These are phyloP conservation scores for Cordia subcordata DNA, from an alignment of 257 asterid genomes.

Conservation along the genomic window DNA sequence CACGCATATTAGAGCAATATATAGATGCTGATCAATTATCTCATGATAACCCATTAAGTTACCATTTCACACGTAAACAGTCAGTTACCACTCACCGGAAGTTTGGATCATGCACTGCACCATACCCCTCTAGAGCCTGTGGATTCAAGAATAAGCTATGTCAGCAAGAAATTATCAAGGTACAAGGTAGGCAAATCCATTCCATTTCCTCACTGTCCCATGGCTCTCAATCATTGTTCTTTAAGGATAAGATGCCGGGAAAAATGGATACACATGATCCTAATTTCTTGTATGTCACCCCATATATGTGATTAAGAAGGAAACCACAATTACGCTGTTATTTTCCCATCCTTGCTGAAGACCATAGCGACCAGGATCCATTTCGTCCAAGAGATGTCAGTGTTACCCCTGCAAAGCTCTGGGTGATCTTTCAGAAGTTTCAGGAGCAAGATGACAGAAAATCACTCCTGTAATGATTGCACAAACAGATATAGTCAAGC, in stretches of 20 bases:
- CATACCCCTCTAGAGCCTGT: constrained; percentile 99
- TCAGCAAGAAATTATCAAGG: constrained; percentile 92
- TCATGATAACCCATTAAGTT: constrained; percentile 3
- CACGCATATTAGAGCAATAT: too few species aligned
- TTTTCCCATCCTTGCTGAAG: constrained; percentile 99
- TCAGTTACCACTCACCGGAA: constrained; percentile 75
- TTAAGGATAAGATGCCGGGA: constrained; percentile 82
- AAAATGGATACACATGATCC: constrained; percentile 83
- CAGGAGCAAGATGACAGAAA: constrained; percentile 61
- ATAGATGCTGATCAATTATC: too few species aligned
- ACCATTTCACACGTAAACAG: constrained; percentile 28
- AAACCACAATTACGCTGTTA: constrained; percentile 99
- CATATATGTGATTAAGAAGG: constrained; percentile 95
- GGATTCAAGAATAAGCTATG: constrained; percentile 97
- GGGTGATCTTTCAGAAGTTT: constrained; percentile 49
- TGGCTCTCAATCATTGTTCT: constrained; percentile 80
- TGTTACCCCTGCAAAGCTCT: constrained; percentile 50
- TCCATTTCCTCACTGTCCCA: constrained; percentile 99
- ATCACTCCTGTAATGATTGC: constrained; percentile 78
- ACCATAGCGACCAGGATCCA: constrained; percentile 98
- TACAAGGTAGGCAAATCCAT: constrained; percentile 81
- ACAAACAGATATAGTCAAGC: constrained; percentile 55
- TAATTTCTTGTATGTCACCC: constrained; percentile 86
- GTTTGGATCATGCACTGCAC: constrained; percentile 71
- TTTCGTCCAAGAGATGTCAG: constrained; percentile 46